phyloP scores from a whole-genome alignment of 1,284 basidiomycete species.

The Tilletiaria anomala region DNA sequence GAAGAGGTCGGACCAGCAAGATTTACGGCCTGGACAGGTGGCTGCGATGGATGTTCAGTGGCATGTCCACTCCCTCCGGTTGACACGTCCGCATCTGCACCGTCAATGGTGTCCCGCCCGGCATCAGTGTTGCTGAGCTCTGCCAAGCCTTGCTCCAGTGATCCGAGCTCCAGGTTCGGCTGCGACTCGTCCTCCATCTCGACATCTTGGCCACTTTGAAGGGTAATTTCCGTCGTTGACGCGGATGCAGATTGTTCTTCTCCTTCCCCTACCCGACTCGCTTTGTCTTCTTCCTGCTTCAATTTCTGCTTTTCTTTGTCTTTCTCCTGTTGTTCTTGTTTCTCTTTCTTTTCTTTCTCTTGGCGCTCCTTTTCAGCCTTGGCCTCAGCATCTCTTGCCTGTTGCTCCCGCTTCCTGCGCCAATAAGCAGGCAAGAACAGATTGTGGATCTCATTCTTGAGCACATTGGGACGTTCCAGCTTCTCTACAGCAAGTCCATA shows the following conservation, averaged over 20 bases:
- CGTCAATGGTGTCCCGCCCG: too few species aligned
- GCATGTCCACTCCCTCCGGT: too few species aligned
- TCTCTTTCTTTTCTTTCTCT: background rate
- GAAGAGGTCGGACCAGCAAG: too few species aligned
- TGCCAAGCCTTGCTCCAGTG: too few species aligned
- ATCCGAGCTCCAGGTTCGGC: too few species aligned
- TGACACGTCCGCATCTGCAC: too few species aligned
- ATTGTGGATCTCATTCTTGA: constrained; percentile 60
- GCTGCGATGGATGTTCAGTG: too few species aligned
- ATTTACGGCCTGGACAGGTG: too few species aligned
- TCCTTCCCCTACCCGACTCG: too few species aligned
- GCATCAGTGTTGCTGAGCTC: too few species aligned
- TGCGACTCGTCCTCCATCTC: constrained; percentile 80
- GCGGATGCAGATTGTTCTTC: background rate
- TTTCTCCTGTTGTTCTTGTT: too few species aligned
- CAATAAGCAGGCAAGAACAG: constrained; percentile 57
- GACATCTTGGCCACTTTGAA: constrained; percentile 74
- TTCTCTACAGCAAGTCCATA: constrained; percentile 55
- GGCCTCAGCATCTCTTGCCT: constrained; percentile 1
- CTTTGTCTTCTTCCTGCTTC: background rate
- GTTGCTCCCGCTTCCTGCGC: constrained; percentile 35
- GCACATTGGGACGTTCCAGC: constrained; percentile 51
- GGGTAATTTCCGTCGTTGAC: constrained; percentile 24
- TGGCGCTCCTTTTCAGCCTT: background rate
- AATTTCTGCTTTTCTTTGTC: too few species aligned